These are phyloP conservation scores for Eragrostis nindensis DNA, from an alignment of 176 grass and related monocot species.

Conservation along the genomic window DNA sequence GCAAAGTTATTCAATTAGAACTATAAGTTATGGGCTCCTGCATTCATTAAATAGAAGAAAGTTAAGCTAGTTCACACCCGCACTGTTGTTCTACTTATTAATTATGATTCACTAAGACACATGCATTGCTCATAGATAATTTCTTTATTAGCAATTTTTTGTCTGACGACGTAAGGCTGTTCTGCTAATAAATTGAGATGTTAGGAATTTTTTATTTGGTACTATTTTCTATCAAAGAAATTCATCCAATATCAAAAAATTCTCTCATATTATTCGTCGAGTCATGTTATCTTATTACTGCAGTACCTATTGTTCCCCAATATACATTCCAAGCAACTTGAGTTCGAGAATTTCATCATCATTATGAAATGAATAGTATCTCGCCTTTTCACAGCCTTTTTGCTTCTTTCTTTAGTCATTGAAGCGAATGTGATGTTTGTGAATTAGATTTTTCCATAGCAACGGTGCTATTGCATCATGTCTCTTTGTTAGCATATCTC, in stretches of 20 bases:
- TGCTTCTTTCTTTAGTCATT: background rate
- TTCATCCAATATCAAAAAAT: background rate
- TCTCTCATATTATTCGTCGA: slow-evolving; percentile 11
- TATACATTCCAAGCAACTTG: background rate
- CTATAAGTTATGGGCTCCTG: background rate
- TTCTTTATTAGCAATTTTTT: background rate
- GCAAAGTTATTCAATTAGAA: slow-evolving; percentile 40
- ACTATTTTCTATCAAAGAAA: slow-evolving; percentile 1
- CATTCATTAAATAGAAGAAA: slow-evolving; percentile 24
- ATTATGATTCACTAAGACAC: background rate
- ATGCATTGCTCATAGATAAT: background rate
- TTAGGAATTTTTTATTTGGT: background rate
- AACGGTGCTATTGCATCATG: background rate
- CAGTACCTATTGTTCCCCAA: slow-evolving; percentile 7
- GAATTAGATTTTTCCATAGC: slow-evolving; percentile 8
- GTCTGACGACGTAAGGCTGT: slow-evolving; percentile 18
- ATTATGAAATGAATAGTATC: background rate
- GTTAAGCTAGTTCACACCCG: background rate
- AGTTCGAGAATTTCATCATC: background rate
- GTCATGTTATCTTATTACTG: background rate
- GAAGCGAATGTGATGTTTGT: slow-evolving; percentile 19
- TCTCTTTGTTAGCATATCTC: background rate
- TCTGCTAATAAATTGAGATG: background rate
- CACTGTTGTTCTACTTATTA: background rate
- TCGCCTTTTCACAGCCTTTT: background rate